These are phyloP conservation scores for Suillus tomentosus DNA, from an alignment of 768 basidiomycete genomes.

Conservation along the genomic window DNA sequence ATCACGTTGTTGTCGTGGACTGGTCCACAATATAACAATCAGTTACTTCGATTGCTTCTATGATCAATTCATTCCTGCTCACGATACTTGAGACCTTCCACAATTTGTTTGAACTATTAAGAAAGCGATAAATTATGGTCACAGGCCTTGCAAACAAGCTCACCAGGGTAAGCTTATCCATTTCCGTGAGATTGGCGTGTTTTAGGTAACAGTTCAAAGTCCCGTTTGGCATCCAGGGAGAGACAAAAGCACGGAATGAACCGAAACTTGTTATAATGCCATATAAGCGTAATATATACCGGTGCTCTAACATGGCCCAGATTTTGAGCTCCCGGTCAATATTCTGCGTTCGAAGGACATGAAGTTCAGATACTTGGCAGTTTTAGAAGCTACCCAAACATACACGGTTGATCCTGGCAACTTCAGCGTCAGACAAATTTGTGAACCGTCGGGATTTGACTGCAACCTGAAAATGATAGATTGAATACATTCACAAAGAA, in stretches of 20 bases:
- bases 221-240: slow-evolving; percentile 36
- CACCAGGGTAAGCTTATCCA: no score
- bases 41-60: not conserved
- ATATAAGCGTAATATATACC: slow-evolving; percentile 29
- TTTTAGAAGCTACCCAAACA: not conserved
- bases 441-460: slow-evolving; percentile 22
- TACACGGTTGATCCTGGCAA: not conserved
- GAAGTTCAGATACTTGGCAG: accelerated
- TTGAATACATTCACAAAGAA: no score
- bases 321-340: slow-evolving; percentile 22
- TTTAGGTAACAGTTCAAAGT: slow-evolving; percentile 27
- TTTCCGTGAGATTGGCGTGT: not conserved
- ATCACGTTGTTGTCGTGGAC: slow-evolving; percentile 32
- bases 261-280: slow-evolving; percentile 32
- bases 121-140: no score
- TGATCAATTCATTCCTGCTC: not conserved
- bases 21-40: not conserved
- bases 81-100: slow-evolving; percentile 25
- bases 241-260: slow-evolving; percentile 33
- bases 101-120: slow-evolving; percentile 7
- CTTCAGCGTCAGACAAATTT: slow-evolving; percentile 3
- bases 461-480: slow-evolving; percentile 17
- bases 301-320: slow-evolving; percentile 31
- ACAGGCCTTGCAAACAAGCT: no score
- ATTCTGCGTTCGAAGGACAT: slow-evolving; percentile 11